Percentiles rank a stretch among this genome's conserved stretches.
Evolutionary conservation across 768 basidiomycete genomes (phyloP).

Genomic region (Tylopilus plumbeoviolaceoides): DNA sequence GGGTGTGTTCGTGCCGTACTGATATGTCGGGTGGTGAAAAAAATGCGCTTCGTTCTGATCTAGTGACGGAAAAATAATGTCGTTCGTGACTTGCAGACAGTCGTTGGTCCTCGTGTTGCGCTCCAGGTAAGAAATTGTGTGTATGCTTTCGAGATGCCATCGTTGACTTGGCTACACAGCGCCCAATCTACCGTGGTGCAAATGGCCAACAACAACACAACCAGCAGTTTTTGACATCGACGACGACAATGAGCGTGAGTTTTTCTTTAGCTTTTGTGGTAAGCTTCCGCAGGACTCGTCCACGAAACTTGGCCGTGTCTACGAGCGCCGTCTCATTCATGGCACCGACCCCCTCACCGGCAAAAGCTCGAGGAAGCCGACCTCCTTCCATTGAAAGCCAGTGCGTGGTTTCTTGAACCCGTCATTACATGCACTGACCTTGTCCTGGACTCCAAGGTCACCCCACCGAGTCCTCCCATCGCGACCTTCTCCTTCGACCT

Average conservation of each 20-base stretch:
- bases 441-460: constrained; percentile 64
- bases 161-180: too few relatives aligned
- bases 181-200: constrained; percentile 20
- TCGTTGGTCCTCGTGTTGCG: too few relatives aligned
- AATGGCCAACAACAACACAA: constrained; percentile 42
- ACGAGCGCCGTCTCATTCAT: constrained; percentile 91
- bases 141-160: too few relatives aligned
- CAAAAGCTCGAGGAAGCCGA: constrained; percentile 88
- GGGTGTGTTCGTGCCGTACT: too few relatives aligned
- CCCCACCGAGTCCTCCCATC: constrained; percentile 81
- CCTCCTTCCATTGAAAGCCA: constrained; percentile 86
- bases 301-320: constrained; percentile 85
- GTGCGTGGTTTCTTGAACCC: constrained; percentile 47
- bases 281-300: constrained; percentile 92
- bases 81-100: too few relatives aligned
- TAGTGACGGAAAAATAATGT: too few relatives aligned
- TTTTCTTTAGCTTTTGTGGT: constrained; percentile 90
- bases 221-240: neutral
- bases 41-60: too few relatives aligned
- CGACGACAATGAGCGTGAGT: constrained; percentile 31
- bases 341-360: constrained; percentile 95
- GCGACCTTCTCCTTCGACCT: constrained; percentile 91
- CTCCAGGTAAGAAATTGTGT: too few relatives aligned
- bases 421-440: neutral
- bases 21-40: too few relatives aligned